A percentile compares a stretch with the other conserved stretches of the same genome.
Conservation (phyloP, 2,329 filamentous ascomycete species). For the Coniochaeta sp. region DNA sequence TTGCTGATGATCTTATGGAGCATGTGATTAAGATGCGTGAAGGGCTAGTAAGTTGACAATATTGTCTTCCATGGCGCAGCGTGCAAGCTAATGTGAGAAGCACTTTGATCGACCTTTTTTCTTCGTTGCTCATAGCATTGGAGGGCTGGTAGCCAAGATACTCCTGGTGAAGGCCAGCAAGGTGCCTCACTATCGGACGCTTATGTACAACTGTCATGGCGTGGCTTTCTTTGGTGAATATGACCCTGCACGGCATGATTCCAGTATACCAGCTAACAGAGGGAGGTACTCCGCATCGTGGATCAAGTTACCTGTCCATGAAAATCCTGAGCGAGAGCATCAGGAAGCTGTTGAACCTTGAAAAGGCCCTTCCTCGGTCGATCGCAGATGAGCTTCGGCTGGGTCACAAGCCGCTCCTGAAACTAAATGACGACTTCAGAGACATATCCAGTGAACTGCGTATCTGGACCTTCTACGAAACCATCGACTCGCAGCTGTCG, state of each 20-base stretch:
- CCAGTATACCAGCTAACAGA: constrained; percentile 7
- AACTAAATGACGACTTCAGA: constrained; percentile 47
- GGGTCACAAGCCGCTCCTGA: constrained; percentile 39
- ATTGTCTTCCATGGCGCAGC: not conserved
- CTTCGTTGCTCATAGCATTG: constrained; percentile 55
- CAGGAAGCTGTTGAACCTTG: constrained; percentile 41
- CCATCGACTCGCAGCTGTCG: constrained; percentile 49
- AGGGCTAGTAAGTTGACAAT: constrained; percentile 6
- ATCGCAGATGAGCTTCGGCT: constrained; percentile 44
- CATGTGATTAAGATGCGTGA: constrained; percentile 28
- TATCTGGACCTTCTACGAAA: constrained; percentile 58
- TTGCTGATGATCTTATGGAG: constrained; percentile 40
- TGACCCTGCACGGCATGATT: too few relatives aligned
- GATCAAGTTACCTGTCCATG: constrained; percentile 56
- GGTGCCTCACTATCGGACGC: constrained; percentile 27
- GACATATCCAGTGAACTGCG: constrained; percentile 49
- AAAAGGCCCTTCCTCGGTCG: constrained; percentile 39
- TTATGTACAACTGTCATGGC: constrained; percentile 51
- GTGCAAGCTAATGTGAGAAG: constrained; percentile 3
- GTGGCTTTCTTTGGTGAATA: constrained; percentile 50
- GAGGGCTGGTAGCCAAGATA: constrained; percentile 52
- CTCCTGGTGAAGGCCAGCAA: constrained; percentile 41
- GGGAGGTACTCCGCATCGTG: constrained; percentile 51
- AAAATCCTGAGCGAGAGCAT: constrained; percentile 48
- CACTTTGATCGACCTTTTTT: constrained; percentile 42